Evolutionary conservation across 202 grass and related monocot genomes (phyloP), one percentile per base, ranked within the genome.

Genomic region (Musa balbisiana): DNA sequence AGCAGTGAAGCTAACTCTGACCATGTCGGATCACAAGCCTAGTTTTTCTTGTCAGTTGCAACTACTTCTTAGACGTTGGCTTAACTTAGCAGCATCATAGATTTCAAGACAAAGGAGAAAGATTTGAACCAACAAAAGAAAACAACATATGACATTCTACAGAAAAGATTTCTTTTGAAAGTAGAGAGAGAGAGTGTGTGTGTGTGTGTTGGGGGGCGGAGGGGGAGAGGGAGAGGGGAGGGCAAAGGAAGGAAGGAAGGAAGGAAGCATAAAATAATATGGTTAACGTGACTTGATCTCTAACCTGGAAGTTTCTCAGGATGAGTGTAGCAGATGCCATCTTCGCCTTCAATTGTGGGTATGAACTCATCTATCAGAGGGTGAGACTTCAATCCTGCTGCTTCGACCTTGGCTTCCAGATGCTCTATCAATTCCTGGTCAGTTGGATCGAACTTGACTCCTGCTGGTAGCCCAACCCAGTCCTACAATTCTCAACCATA

Each of bases 261-360:
- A 59, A 58, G 1, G 15, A 62, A 54, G 74, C 51, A 72, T 49
- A 52, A 67, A 52, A 69, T 51, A 73, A 43, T 43, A 81, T 50
- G 80, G 49, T 53, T 54, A 79, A 43, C 1, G 29, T 33, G 29
- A 3, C 29, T 6, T 43, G 9, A 29, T 49, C 64, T 67, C 26
- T 76, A 77, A 91, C 94, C 94, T 86, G 94, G 94, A 51, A 98
- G 81, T 87, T 84, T 91, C 76, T 93, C 88, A 55, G 94, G 93
- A 81, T 93, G 88, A 56, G 94, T 93, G 81, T 98, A 98, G 75
- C 94, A 98, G 74, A 76, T 52, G 55, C 76, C 62, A 55, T 78
- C 63, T 78, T 78, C 76, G 0, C 76, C 76, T 68, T 78, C 49
- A 17, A 78, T 78, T 3, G 76, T 78, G 8, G 76, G 63, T 23